A percentile compares a stretch with the other conserved stretches of the same genome.
Conservation (phyloP, 768 basidiomycete species). For the Pholiota molesta region DNA sequence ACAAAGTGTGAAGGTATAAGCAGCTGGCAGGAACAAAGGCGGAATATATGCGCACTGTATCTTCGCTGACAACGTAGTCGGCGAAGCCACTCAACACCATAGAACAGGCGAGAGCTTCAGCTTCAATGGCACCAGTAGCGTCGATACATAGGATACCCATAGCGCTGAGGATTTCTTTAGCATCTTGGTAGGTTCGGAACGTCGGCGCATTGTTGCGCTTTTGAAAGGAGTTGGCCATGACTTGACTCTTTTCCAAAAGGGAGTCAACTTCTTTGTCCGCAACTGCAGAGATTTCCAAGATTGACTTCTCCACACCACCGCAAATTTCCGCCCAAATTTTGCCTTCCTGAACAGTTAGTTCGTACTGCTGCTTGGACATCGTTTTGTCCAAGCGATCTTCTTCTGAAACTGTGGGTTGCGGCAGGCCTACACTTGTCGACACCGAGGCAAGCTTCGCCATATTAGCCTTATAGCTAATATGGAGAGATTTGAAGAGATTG, state of each 20-base stretch:
- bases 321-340: conserved; percentile 50
- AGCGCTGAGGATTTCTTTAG: conserved; percentile 65
- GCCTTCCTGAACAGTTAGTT: conserved; percentile 63
- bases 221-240: conserved; percentile 66
- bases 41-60: conserved; percentile 59
- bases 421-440: conserved; percentile 23
- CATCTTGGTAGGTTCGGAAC: conserved; percentile 66
- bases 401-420: conserved; percentile 18
- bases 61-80: conserved; percentile 91
- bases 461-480: conserved; percentile 51
- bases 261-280: conserved; percentile 16
- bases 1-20: not conserved
- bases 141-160: conserved; percentile 87
- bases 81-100: conserved; percentile 75
- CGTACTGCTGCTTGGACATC: conserved; percentile 65
- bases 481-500: conserved; percentile 46
- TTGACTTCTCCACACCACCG: not conserved
- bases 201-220: conserved; percentile 67
- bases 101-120: conserved; percentile 82
- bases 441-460: conserved; percentile 47
- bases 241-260: conserved; percentile 53
- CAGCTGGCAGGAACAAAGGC: conserved; percentile 7
- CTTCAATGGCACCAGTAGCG: conserved; percentile 71
- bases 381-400: conserved; percentile 41
- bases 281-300: not conserved